These are phyloP conservation scores for Nannizzia gypsea DNA, from an alignment of 2,329 filamentous ascomycete species.

Conservation along the genomic window DNA sequence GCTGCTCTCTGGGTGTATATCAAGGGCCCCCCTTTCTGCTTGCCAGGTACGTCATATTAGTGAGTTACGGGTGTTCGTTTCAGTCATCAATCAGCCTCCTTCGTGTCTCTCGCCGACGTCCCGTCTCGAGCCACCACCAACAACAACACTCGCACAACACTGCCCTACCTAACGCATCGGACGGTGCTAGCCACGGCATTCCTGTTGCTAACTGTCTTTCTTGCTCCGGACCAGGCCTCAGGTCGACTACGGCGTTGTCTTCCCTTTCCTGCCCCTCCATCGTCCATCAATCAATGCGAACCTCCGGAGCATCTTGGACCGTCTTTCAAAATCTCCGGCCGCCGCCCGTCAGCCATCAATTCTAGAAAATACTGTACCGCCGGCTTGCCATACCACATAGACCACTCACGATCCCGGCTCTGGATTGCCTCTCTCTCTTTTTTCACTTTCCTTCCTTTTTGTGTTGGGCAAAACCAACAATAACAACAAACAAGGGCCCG, in stretches of 20 bases:
- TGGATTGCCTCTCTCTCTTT: background rate
- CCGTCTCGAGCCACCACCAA: background rate
- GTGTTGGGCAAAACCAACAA: too few species aligned
- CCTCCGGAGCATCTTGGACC: background rate
- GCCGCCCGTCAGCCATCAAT: background rate
- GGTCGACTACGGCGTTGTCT: background rate
- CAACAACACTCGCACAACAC: background rate
- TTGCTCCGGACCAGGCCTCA: background rate
- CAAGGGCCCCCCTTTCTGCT: background rate
- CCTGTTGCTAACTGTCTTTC: background rate
- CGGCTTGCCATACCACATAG: background rate
- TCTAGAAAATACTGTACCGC: background rate
- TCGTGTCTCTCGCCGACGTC: background rate
- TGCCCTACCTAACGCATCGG: background rate
- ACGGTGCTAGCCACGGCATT: background rate
- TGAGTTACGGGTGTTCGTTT: background rate
- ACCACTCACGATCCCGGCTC: background rate
- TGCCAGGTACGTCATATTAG: background rate
- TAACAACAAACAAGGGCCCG: background rate
- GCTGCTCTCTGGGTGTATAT: background rate
- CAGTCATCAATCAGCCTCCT: background rate
- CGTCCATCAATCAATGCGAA: constrained; percentile 3
- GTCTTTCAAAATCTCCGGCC: background rate
- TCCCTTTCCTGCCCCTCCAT: background rate
- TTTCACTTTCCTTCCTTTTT: background rate